These are phyloP conservation scores for Colletotrichum plurivorum DNA, from an alignment of 2,329 filamentous ascomycete species.

Conservation along the genomic window DNA sequence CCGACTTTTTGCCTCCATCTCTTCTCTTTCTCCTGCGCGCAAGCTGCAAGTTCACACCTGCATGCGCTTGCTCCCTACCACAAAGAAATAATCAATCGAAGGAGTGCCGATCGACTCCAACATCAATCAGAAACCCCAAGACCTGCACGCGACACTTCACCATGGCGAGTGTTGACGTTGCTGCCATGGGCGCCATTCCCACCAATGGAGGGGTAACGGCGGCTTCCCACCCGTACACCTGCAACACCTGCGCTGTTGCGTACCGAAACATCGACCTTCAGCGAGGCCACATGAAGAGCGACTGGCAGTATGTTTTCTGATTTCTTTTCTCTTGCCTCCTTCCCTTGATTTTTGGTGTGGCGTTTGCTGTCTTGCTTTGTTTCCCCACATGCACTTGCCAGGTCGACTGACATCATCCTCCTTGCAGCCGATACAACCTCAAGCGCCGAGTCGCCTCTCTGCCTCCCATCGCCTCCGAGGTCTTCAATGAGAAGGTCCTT, in stretches of 20 bases:
- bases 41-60: conserved; percentile 20
- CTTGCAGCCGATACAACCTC: conserved; percentile 87
- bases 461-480: conserved; percentile 90
- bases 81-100: not conserved
- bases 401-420: conserved; percentile 39
- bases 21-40: conserved; percentile 19
- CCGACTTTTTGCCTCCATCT: conserved; percentile 20
- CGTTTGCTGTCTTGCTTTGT: not conserved
- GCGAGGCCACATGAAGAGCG: conserved; percentile 95
- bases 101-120: not conserved
- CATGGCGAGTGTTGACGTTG: conserved; percentile 62
- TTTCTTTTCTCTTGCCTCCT: conserved; percentile 13
- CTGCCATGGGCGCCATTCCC: conserved; percentile 35
- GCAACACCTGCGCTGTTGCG: conserved; percentile 97
- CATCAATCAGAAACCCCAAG: not conserved
- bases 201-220: conserved; percentile 50
- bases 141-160: conserved; percentile 39
- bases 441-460: conserved; percentile 93
- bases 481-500: conserved; percentile 95
- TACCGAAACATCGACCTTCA: conserved; percentile 95
- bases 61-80: conserved; percentile 13
- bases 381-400: conserved; percentile 4
- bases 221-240: conserved; percentile 89
- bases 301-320: conserved; percentile 87
- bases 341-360: too few relatives aligned